phyloP scores from a whole-genome alignment of 768 basidiomycete species.

The Mycena galericulata region DNA sequence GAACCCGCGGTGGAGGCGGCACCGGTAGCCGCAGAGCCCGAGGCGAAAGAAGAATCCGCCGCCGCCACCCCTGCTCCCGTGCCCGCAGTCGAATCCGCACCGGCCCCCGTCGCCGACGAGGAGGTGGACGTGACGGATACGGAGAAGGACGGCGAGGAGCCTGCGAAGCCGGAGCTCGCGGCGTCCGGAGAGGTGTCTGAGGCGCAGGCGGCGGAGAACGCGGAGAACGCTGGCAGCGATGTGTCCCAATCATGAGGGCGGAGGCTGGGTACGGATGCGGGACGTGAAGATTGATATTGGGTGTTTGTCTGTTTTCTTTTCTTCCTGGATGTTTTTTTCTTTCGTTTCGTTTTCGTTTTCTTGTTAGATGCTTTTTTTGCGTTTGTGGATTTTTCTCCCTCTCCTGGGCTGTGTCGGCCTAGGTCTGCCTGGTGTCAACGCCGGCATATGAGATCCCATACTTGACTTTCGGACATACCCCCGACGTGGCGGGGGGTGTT shows the following conservation, averaged over 20 bases:
- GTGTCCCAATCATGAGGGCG: neutral
- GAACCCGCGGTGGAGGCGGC: neutral
- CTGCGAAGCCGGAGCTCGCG: neutral
- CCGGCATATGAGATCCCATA: no score
- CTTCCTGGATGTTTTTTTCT: neutral
- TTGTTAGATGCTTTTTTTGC: neutral
- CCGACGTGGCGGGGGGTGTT: no score
- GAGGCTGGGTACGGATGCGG: neutral
- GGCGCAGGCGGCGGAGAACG: neutral
- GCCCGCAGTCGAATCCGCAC: neutral
- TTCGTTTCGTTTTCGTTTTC: neutral
- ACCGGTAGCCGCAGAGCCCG: neutral
- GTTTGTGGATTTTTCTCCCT: neutral
- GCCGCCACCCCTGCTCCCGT: neutral
- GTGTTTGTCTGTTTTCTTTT: neutral
- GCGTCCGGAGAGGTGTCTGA: neutral
- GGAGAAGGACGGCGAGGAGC: slow-evolving; percentile 8
- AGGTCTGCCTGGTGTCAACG: no score
- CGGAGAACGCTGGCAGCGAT: neutral
- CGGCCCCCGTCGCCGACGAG: neutral
- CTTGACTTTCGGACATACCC: no score
- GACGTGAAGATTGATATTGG: neutral
- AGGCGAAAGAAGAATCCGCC: neutral
- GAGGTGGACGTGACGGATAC: slow-evolving; percentile 18
- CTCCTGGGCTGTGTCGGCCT: no score